Evolutionary conservation across 352 stramenopile species (phyloP), one percentile per base, ranked within the genome.

Genomic region (Pythium myriotylum): DNA sequence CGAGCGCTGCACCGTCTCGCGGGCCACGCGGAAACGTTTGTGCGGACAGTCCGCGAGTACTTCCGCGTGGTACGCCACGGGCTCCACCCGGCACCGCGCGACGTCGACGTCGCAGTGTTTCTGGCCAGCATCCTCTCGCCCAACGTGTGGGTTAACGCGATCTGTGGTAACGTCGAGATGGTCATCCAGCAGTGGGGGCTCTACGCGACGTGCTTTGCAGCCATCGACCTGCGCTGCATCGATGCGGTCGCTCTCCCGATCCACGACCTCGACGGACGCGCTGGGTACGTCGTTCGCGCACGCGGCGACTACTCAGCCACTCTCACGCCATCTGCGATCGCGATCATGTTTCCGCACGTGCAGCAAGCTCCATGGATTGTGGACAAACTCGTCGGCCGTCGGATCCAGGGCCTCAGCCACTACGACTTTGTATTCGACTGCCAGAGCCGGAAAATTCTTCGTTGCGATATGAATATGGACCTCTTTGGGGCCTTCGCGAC

Each of bases 291-390:
- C 5, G 57, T 65, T 24, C 57, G 57, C 27, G 46, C 39, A 12
- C 4, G 41, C 5, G 47, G 43, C n/a, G 20, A 35, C n/a, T 65
- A 65, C 47, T 39, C 17, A 2, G 46, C 20, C 10, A 19, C 5
- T 2, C 29, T 65, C 48, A 65, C 57, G 1, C 10, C 22, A 19
- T 26, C 51, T 40, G 56, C 57, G 24, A 48, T 65, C 39, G 47
- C 46, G n/a, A 65, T 65, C 40, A 65, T 65, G 57, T 65, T 65
- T 19, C 57, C 57, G 12, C 57, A 65, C 47, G 37, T 58, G 33
- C 39, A 56, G 17, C 24, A 7, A 9, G 50, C 33, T 22, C 47
- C 57, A 3, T 14, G 10, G 3, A 22, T 65, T 39, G n/a, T 24
- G 2, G 3, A 42, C 13, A 35, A 57, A 39, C 47, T 65, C n/a